Conservation (phyloP, 108 stramenopile genomes). For the Phaeodactylum tricornutum region DNA sequence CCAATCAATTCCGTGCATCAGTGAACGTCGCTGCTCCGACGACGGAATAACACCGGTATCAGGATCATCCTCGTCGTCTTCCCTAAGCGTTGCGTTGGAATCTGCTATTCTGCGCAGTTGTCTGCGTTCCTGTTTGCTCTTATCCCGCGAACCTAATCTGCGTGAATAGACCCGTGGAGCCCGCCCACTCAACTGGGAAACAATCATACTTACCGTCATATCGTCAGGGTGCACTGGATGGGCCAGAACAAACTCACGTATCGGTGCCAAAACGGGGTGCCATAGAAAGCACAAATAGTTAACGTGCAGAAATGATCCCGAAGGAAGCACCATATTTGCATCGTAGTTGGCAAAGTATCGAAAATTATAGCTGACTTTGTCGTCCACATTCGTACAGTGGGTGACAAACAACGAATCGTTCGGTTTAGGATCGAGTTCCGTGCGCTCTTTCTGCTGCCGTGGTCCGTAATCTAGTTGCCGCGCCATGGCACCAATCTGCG, state of each 20-base stretch:
- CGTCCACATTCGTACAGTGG: conserved; percentile 42
- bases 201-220: conserved; percentile 70
- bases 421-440: conserved; percentile 6
- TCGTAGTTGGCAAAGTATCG: conserved; percentile 65
- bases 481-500: conserved; percentile 79
- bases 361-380: conserved; percentile 69
- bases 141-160: conserved; percentile 6
- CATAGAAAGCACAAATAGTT: conserved; percentile 79
- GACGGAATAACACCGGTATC: neutral
- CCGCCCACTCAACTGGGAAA: conserved; percentile 65
- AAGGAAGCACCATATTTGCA: conserved; percentile 46
- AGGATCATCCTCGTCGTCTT: conserved; percentile 1
- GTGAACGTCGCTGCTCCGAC: neutral
- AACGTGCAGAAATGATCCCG: conserved; percentile 41
- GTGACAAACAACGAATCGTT: conserved; percentile 52
- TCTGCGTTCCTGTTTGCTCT: conserved; percentile 8
- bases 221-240: conserved; percentile 86
- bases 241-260: conserved; percentile 47
- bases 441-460: conserved; percentile 29
- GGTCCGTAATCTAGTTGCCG: conserved; percentile 35
- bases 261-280: conserved; percentile 77
- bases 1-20: conserved; percentile 25
- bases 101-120: neutral
- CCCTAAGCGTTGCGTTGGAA: neutral
- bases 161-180: conserved; percentile 62